These are phyloP conservation scores for Phyllosticta citrichinensis DNA, from an alignment of 2,329 filamentous ascomycete genomes.

Conservation along the genomic window DNA sequence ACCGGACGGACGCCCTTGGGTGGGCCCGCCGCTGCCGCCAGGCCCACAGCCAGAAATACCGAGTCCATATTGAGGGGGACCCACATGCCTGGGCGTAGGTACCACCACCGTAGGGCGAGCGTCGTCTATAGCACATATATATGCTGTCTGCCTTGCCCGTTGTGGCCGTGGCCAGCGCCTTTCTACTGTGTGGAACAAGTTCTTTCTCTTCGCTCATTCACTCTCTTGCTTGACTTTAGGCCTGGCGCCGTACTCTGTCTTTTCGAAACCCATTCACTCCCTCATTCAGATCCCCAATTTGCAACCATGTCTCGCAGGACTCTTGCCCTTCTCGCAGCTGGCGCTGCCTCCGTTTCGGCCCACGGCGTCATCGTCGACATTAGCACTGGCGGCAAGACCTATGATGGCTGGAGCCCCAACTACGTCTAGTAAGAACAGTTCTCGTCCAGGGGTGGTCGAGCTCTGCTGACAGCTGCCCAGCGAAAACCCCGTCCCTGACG, in stretches of 20 bases:
- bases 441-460: constrained; percentile 3
- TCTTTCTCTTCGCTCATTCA: not conserved
- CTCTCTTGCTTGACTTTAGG: not conserved
- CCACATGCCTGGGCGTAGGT: not conserved
- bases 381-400: constrained; percentile 1
- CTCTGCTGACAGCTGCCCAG: not conserved
- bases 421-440: constrained; percentile 4
- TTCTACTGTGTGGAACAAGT: not conserved
- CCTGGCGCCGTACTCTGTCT: constrained; percentile 1
- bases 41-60: not conserved
- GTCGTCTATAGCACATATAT: constrained; percentile 2
- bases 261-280: not conserved
- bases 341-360: constrained; percentile 2
- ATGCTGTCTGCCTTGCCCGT: not conserved
- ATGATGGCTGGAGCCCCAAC: constrained; percentile 8
- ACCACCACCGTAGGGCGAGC: not conserved
- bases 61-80: not conserved
- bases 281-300: not conserved
- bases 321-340: constrained; percentile 4
- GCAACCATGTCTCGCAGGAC: constrained; percentile 7
- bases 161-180: not conserved
- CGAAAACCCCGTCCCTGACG: constrained; percentile 1
- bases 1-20: too few relatives aligned
- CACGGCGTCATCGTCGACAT: constrained; percentile 8
- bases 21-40: too few relatives aligned